Conservation (phyloP, 2,329 filamentous ascomycete genomes). For the Clonostachys rhizophaga region DNA sequence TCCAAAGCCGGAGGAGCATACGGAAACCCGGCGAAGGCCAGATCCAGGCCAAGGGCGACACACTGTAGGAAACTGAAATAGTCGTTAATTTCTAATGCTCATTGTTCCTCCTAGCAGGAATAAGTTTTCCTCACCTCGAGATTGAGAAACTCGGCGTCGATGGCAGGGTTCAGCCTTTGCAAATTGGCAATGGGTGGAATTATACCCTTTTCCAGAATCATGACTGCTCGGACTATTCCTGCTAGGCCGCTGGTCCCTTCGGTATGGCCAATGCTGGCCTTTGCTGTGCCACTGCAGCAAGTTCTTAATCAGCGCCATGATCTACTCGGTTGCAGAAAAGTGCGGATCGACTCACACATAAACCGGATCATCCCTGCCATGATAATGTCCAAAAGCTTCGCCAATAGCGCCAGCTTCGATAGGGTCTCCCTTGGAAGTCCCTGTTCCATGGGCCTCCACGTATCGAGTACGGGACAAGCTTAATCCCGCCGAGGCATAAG, state of each 20-base stretch:
- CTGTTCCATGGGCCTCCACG: conserved; percentile 30
- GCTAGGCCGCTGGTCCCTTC: conserved; percentile 11
- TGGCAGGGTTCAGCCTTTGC: too few species aligned
- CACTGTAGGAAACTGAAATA: too few species aligned
- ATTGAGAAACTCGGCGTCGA: too few species aligned
- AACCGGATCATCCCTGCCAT: conserved; percentile 17
- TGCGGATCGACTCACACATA: too few species aligned
- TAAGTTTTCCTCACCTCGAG: too few species aligned
- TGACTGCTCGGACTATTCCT: background rate
- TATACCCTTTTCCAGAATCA: conserved; percentile 5
- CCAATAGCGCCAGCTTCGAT: conserved; percentile 38
- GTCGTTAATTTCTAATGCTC: too few species aligned
- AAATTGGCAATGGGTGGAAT: conserved; percentile 9
- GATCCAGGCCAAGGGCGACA: too few species aligned
- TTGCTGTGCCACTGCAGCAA: conserved; percentile 30
- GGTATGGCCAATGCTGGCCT: conserved; percentile 33
- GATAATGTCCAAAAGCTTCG: background rate
- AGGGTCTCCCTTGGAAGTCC: conserved; percentile 37
- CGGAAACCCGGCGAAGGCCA: conserved; percentile 3
- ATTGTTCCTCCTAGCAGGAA: too few species aligned
- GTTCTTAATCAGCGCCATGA: too few species aligned
- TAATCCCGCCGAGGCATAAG: conserved; percentile 17
- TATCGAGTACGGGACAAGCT: conserved; percentile 12
- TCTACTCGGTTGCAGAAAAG: too few species aligned
- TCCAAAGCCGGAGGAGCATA: conserved; percentile 11